Evolutionary conservation across 148 eudicot genomes (phyloP), one percentile per base, ranked within the genome.

Genomic region (Nepenthes gracilis): DNA sequence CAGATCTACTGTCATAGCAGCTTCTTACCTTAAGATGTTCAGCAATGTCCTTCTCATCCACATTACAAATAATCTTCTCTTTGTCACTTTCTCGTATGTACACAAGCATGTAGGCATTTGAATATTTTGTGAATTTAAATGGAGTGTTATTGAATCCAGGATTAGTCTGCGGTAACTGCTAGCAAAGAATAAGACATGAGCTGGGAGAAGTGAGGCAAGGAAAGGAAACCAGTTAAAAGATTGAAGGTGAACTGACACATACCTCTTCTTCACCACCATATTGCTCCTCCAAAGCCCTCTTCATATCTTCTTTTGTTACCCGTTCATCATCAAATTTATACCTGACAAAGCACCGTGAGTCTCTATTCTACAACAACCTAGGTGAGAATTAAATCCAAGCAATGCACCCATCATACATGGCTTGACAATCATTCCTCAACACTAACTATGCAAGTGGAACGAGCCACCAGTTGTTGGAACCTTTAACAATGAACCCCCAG

Each of bases 251-350:
- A 9, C 9, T 49, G n/a, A 51, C 12, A 52, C 6, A 53, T 74
- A 92, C 98, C 94, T 92, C 98, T 68, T 88, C 99, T 75, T 92
- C 96, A 35, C 98, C 98, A 60, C 98, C 98, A 82, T 80, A 92
- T 60, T 88, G 98, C 79, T 92, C 98, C 73, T 92, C 98, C 58
- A 88, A 59, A 9, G 87, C 95, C 68, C 78, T 82, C 63, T 87
- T 85, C 35, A 74, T 38, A 68, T 87, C 92, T 75, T 90, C 97
- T 80, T 83, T 87, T 38, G 97, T 86, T 23, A 90, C 97, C 70
- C 97, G 79, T 58, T 90, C 97, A 78, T 90, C 97, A 53, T 90
- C 97, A 76, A 90, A 90, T 67, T 90, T 87, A 67, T 79, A 87
- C 98, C 96, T 92, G 70, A 59, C 3, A 49, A 49, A 11, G 13